Conservation (phyloP, 345 rosid genomes). For the Boechera retrofracta region DNA sequence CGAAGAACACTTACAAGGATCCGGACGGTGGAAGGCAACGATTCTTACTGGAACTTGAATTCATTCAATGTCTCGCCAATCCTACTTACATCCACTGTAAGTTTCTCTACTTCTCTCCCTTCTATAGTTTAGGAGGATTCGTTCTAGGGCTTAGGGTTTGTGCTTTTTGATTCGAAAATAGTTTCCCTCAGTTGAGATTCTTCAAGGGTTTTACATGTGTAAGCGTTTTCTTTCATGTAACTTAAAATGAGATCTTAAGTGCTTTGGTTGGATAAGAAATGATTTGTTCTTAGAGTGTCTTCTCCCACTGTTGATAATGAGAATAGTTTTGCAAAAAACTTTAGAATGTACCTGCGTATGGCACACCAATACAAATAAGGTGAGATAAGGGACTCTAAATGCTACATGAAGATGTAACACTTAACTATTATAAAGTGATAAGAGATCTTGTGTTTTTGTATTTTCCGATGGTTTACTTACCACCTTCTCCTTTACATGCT, state of each 20-base stretch:
- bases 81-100: conserved; percentile 96
- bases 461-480: neutral
- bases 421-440: neutral
- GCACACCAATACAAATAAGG: neutral
- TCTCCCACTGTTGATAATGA: neutral
- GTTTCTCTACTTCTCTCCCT: conserved; percentile 22
- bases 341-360: neutral
- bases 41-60: conserved; percentile 88
- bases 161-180: neutral
- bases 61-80: conserved; percentile 93
- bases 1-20: conserved; percentile 72
- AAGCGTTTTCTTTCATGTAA: neutral
- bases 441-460: conserved; percentile 9
- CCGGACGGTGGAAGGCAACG: conserved; percentile 91
- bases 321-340: neutral
- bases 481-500: neutral
- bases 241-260: neutral
- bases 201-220: neutral
- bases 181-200: neutral
- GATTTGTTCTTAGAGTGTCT: neutral
- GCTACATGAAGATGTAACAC: neutral
- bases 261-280: neutral
- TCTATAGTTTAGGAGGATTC: conserved; percentile 3
- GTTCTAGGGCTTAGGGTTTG: conserved; percentile 7
- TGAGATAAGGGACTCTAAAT: too few relatives aligned